These are phyloP conservation scores for Yamadazyma diospyri DNA, from an alignment of 1,139 yeast species.

Conservation along the genomic window DNA sequence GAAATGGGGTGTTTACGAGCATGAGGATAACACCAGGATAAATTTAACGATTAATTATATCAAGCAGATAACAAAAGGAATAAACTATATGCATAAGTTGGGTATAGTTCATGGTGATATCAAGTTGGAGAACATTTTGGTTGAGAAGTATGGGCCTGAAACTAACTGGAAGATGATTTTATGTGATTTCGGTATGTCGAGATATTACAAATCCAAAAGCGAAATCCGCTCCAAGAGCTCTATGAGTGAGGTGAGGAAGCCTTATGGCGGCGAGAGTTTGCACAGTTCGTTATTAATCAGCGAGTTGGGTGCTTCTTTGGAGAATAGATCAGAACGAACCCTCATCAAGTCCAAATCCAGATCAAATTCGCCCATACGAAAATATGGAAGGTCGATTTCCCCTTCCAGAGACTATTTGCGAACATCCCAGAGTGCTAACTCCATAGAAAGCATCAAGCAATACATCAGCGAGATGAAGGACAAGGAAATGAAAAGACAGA, in stretches of 20 bases:
- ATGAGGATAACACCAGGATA: slow-evolving; percentile 20
- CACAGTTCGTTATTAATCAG: slow-evolving; percentile 15
- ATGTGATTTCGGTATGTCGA: slow-evolving; percentile 88
- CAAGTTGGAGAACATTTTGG: slow-evolving; percentile 79
- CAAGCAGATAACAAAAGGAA: slow-evolving; percentile 57
- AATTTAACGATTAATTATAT: slow-evolving; percentile 30
- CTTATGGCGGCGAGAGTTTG: slow-evolving; percentile 31
- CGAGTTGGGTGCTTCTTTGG: slow-evolving; percentile 11
- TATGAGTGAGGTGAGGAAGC: slow-evolving; percentile 31
- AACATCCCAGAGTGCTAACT: slow-evolving; percentile 9
- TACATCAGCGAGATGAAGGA: slow-evolving; percentile 15
- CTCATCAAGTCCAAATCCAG: slow-evolving; percentile 11
- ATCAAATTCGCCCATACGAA: slow-evolving; percentile 13
- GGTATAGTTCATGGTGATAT: slow-evolving; percentile 86
- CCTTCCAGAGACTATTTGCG: slow-evolving; percentile 11
- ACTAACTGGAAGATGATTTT: slow-evolving; percentile 39
- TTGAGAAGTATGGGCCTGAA: slow-evolving; percentile 35
- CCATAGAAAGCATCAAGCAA: slow-evolving; percentile 16
- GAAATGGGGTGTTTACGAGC: slow-evolving; percentile 52
- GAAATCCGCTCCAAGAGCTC: slow-evolving; percentile 48
- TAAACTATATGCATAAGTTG: slow-evolving; percentile 65
- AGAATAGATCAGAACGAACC: slow-evolving; percentile 9
- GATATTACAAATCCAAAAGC: slow-evolving; percentile 25
- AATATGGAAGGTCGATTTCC: slow-evolving; percentile 12
- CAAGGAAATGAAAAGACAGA: slow-evolving; percentile 17